Conservation (phyloP, 805 yeast genomes). For the Wickerhamiella galacta region DNA sequence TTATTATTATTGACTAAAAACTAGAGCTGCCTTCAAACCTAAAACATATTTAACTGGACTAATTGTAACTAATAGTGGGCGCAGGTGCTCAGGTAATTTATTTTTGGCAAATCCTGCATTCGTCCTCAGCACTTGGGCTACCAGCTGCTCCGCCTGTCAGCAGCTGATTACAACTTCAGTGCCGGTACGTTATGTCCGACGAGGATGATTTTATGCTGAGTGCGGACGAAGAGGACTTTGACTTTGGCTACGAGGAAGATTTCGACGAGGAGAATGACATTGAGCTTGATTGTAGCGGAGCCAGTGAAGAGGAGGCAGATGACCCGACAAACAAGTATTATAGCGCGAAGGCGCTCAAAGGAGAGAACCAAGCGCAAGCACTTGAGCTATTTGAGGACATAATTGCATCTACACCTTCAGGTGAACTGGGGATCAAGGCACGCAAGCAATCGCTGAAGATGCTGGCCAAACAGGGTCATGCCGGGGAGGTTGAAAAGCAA, state of each 20-base stretch:
- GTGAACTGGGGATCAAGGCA: conserved; percentile 22
- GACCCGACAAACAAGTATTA: conserved; percentile 23
- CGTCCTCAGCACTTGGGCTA: neutral
- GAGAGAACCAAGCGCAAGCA: conserved; percentile 22
- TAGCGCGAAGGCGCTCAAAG: conserved; percentile 23
- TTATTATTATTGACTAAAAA: too few relatives aligned
- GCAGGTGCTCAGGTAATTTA: neutral
- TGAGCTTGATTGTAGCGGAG: conserved; percentile 10
- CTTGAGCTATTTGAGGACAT: conserved; percentile 18
- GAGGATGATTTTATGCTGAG: conserved; percentile 25
- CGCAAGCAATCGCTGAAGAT: conserved; percentile 23
- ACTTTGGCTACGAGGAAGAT: conserved; percentile 20
- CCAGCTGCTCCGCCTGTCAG: neutral
- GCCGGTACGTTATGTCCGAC: conserved; percentile 24
- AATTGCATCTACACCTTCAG: conserved; percentile 9
- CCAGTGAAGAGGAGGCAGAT: conserved; percentile 12
- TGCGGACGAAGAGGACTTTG: conserved; percentile 23
- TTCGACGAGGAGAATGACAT: conserved; percentile 19
- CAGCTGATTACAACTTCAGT: too few relatives aligned
- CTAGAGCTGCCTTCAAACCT: too few relatives aligned
- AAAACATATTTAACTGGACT: too few relatives aligned
- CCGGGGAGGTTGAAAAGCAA: conserved; percentile 8
- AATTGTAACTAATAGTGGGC: too few relatives aligned
- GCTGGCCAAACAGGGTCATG: conserved; percentile 10
- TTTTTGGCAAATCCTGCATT: neutral